Evolutionary conservation across 345 rosid genomes (phyloP).

Genomic region (Brassica incana): DNA sequence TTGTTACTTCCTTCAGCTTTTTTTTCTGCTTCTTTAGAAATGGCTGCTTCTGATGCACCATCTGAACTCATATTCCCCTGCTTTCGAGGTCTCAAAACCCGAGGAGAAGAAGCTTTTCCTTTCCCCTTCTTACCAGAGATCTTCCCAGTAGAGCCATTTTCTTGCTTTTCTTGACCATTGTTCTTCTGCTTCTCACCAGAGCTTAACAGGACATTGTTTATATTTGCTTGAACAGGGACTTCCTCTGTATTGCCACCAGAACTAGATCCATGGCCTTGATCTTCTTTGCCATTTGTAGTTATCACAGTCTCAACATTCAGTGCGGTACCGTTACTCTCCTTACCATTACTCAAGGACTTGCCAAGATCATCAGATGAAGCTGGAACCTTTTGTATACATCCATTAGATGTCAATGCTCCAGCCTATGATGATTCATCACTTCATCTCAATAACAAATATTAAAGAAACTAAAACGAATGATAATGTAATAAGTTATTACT

Average conservation of each 20-base stretch:
- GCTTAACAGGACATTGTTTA: background rate
- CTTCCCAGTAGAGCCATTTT: background rate
- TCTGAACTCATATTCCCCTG: background rate
- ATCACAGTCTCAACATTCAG: background rate
- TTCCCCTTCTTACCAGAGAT: background rate
- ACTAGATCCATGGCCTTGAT: background rate
- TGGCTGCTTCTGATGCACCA: background rate
- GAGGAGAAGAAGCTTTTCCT: background rate
- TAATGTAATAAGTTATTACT: constrained; percentile 9
- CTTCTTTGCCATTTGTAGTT: background rate
- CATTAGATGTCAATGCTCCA: background rate
- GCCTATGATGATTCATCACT: constrained; percentile 16
- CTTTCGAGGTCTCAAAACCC: background rate
- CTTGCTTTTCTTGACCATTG: background rate
- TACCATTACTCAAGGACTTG: background rate
- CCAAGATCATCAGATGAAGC: background rate
- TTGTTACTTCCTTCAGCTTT: background rate
- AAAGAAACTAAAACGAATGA: background rate
- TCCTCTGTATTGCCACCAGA: background rate
- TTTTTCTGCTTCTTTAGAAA: background rate
- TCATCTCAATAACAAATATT: background rate
- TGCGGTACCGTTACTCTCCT: background rate
- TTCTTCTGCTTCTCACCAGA: constrained; percentile 4
- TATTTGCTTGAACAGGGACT: background rate
- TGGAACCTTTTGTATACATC: background rate